Evolutionary conservation across 2,329 filamentous ascomycete species (phyloP).

Genomic region (Scedosporium dehoogii): DNA sequence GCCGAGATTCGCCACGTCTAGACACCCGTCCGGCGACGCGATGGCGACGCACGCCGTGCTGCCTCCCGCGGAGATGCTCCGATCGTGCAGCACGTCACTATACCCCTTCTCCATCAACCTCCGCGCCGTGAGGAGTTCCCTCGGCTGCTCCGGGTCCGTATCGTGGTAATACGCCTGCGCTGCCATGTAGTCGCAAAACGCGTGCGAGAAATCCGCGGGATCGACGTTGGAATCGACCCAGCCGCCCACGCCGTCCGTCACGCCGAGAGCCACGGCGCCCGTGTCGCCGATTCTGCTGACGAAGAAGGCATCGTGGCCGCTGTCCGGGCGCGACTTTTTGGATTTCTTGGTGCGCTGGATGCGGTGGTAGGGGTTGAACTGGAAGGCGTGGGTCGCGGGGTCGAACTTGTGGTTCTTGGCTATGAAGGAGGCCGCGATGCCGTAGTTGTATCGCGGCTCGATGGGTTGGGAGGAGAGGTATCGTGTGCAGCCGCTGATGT

Average conservation of each 20-base stretch:
- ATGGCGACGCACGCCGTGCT: constrained; percentile 89
- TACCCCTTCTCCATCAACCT: constrained; percentile 76
- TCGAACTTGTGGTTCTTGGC: constrained; percentile 62
- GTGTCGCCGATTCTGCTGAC: constrained; percentile 67
- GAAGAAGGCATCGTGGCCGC: constrained; percentile 95
- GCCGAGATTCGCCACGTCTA: constrained; percentile 89
- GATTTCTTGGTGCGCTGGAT: constrained; percentile 42
- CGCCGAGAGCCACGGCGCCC: constrained; percentile 68
- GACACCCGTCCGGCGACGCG: constrained; percentile 57
- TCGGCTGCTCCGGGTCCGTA: constrained; percentile 14
- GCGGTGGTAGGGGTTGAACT: constrained; percentile 57
- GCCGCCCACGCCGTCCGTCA: constrained; percentile 91
- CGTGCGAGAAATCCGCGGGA: constrained; percentile 90
- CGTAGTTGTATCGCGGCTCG: constrained; percentile 46
- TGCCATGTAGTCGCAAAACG: constrained; percentile 89
- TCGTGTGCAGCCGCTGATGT: not conserved
- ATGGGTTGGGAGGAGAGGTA: constrained; percentile 2
- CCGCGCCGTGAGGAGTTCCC: constrained; percentile 45
- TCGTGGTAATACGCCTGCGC: constrained; percentile 54
- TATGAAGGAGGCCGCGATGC: constrained; percentile 65
- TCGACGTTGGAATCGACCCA: constrained; percentile 92
- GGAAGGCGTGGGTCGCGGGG: constrained; percentile 58
- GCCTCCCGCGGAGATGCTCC: constrained; percentile 67
- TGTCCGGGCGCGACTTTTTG: constrained; percentile 58
- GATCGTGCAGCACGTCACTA: constrained; percentile 67